These are phyloP conservation scores for Penicillium sp. DNA, from an alignment of 2,329 filamentous ascomycete genomes.

Conservation along the genomic window DNA sequence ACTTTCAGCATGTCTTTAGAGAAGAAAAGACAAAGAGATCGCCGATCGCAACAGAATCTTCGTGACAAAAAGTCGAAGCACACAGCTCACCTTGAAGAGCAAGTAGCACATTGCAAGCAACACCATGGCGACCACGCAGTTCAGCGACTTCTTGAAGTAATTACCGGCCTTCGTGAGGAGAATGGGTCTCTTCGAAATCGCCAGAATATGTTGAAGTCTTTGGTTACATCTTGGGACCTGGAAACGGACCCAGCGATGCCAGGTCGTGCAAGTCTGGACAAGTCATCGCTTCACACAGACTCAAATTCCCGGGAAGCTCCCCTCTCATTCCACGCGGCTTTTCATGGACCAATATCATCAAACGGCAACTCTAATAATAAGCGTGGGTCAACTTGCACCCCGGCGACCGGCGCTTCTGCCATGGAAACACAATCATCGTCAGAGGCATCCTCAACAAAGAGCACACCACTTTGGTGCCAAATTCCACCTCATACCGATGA, in stretches of 20 bases:
- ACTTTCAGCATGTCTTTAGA: slow-evolving; percentile 10
- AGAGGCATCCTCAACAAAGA: neutral
- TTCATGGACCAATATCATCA: neutral
- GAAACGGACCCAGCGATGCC: neutral
- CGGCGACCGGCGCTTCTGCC: neutral
- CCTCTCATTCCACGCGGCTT: neutral
- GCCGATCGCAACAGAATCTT: slow-evolving; percentile 29
- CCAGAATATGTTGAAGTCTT: slow-evolving; percentile 16
- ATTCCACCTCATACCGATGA: slow-evolving; percentile 20
- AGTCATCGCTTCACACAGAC: neutral
- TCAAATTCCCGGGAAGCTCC: neutral
- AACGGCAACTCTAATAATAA: neutral
- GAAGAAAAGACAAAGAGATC: slow-evolving; percentile 28
- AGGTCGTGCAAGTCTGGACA: neutral
- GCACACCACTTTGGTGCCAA: slow-evolving; percentile 11
- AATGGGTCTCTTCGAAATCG: slow-evolving; percentile 24
- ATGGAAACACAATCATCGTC: neutral
- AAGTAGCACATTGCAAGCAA: slow-evolving; percentile 25
- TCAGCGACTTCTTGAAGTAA: slow-evolving; percentile 19
- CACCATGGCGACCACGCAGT: slow-evolving; percentile 23
- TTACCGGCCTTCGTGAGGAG: slow-evolving; percentile 23
- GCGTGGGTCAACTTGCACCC: neutral
- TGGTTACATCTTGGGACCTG: slow-evolving; percentile 25
- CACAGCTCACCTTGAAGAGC: slow-evolving; percentile 20
- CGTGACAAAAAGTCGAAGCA: slow-evolving; percentile 27